A percentile compares a stretch with the other conserved stretches of the same genome.
phyloP scores from a whole-genome alignment of 176 grass and related monocot species.

The Carex parvula region DNA sequence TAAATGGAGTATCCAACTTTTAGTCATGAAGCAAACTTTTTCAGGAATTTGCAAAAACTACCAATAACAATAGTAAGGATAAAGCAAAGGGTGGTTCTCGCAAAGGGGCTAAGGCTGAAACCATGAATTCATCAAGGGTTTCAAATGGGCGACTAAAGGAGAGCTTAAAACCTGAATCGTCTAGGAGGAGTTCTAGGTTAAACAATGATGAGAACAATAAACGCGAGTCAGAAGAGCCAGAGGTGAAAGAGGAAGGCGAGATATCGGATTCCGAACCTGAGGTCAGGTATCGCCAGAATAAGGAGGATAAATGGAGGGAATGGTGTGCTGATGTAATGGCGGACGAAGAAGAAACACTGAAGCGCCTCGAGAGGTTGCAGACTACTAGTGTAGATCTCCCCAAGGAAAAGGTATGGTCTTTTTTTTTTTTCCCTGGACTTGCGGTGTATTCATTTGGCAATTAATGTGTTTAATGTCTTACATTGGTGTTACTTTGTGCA shows the following conservation, averaged over 20 bases:
- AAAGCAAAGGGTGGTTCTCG: constrained; percentile 44
- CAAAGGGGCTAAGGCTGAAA: constrained; percentile 50
- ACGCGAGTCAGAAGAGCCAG: constrained; percentile 59
- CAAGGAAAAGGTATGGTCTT: constrained; percentile 77
- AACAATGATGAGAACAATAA: constrained; percentile 54
- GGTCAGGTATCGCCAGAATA: constrained; percentile 64
- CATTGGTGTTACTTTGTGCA: constrained; percentile 8
- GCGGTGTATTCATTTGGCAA: constrained; percentile 2
- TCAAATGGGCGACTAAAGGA: constrained; percentile 55
- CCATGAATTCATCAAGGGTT: constrained; percentile 38
- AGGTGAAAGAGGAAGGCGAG: constrained; percentile 98
- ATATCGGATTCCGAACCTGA: constrained; percentile 94
- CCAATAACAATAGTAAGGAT: constrained; percentile 53
- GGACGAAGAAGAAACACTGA: constrained; percentile 85
- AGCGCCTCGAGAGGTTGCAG: constrained; percentile 81
- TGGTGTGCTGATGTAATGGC: constrained; percentile 96
- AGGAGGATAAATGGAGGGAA: constrained; percentile 98
- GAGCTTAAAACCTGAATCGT: constrained; percentile 31
- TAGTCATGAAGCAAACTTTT: constrained; percentile 28
- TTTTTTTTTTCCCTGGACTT: neutral
- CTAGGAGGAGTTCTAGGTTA: constrained; percentile 50
- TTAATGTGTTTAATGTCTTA: neutral
- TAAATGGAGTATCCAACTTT: neutral
- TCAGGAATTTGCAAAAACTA: constrained; percentile 82
- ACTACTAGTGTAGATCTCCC: constrained; percentile 95